These are phyloP conservation scores for Nothomitra cinnamomea DNA, from an alignment of 2,329 filamentous ascomycete genomes.

Conservation along the genomic window DNA sequence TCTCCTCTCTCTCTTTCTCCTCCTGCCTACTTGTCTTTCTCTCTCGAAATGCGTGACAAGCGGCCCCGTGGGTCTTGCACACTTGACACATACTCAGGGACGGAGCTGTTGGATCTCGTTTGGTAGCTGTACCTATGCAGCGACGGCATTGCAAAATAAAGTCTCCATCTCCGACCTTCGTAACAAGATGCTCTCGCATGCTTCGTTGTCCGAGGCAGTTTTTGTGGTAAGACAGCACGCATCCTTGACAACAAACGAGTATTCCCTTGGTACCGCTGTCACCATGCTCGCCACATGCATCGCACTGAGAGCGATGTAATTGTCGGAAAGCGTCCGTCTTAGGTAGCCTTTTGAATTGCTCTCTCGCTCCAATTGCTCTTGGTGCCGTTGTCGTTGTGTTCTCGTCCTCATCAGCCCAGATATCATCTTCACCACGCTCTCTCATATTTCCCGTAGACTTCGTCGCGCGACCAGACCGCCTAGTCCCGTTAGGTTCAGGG, in stretches of 20 bases:
- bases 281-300: slow-evolving; percentile 45
- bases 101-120: slow-evolving; percentile 54
- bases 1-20: slow-evolving; percentile 64
- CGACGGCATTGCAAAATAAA: slow-evolving; percentile 84
- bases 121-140: slow-evolving; percentile 52
- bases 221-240: slow-evolving; percentile 69
- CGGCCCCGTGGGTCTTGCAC: slow-evolving; percentile 46
- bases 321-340: slow-evolving; percentile 48
- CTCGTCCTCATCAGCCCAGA: slow-evolving; percentile 16
- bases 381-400: slow-evolving; percentile 17
- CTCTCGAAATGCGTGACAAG: slow-evolving; percentile 59
- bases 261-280: slow-evolving; percentile 43
- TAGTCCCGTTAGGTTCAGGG: slow-evolving; percentile 11
- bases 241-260: slow-evolving; percentile 82
- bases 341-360: slow-evolving; percentile 50
- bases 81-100: slow-evolving; percentile 52
- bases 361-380: slow-evolving; percentile 45
- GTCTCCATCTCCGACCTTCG: slow-evolving; percentile 57
- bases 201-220: slow-evolving; percentile 60
- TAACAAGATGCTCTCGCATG: slow-evolving; percentile 70
- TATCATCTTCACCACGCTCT: slow-evolving; percentile 32
- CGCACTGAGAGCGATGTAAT: slow-evolving; percentile 54
- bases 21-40: slow-evolving; percentile 64
- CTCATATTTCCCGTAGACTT: slow-evolving; percentile 23
- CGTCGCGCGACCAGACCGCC: slow-evolving; percentile 20